Conservation (phyloP, 164 flowering plant species). For the Nymphaea thermarum region DNA sequence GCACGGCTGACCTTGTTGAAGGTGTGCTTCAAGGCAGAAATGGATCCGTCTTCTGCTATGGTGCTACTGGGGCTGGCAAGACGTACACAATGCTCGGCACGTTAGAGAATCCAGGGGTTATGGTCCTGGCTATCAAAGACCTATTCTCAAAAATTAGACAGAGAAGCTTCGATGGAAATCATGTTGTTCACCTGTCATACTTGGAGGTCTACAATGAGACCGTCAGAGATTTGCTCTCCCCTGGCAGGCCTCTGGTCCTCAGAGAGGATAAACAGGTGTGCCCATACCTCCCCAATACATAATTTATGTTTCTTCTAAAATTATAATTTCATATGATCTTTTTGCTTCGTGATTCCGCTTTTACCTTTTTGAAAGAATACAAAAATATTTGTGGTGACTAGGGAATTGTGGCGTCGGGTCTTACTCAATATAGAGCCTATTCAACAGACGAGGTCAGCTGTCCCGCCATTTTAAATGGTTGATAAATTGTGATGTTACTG, state of each 20-base stretch:
- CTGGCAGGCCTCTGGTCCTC: conserved; percentile 87
- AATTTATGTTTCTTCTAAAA: too few species aligned
- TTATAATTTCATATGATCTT: too few species aligned
- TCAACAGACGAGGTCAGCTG: conserved; percentile 73
- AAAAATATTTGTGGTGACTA: conserved; percentile 12
- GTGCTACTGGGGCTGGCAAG: conserved; percentile 97
- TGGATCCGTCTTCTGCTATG: conserved; percentile 93
- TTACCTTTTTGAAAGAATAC: not conserved
- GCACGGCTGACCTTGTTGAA: conserved; percentile 84
- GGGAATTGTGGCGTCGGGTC: conserved; percentile 90
- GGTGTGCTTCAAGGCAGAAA: conserved; percentile 82
- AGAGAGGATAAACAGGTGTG: conserved; percentile 91
- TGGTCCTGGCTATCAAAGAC: conserved; percentile 95
- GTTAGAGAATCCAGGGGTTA: conserved; percentile 79
- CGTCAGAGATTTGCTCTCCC: conserved; percentile 80
- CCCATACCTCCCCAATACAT: not conserved
- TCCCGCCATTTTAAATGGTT: not conserved
- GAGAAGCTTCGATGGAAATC: conserved; percentile 80
- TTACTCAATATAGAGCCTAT: conserved; percentile 86
- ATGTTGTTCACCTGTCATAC: conserved; percentile 86
- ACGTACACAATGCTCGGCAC: conserved; percentile 96
- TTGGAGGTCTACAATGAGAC: conserved; percentile 94
- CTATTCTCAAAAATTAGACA: conserved; percentile 70
- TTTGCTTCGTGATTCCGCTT: not conserved
- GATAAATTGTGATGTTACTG: not conserved